Conservation (phyloP, 495 filamentous ascomycete genomes). For the Terfezia boudieri region DNA sequence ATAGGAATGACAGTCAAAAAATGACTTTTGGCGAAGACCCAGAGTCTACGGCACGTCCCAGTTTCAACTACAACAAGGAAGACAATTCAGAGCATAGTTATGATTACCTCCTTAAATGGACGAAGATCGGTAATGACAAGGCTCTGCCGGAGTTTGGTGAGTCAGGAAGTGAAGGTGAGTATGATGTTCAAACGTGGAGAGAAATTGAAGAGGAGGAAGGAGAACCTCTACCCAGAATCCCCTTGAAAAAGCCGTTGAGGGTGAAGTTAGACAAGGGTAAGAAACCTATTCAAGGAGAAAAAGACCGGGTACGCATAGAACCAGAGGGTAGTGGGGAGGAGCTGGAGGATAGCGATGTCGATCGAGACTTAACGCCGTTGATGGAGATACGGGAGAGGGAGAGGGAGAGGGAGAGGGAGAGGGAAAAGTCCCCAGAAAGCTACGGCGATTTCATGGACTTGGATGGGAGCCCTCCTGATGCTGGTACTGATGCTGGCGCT, state of each 20-base stretch:
- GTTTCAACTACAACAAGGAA: not conserved
- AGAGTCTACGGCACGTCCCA: conserved; percentile 5
- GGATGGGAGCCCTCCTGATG: too few species aligned
- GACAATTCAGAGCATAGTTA: conserved; percentile 10
- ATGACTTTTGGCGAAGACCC: conserved; percentile 6
- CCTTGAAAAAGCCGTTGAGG: too few species aligned
- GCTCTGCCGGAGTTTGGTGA: conserved; percentile 43
- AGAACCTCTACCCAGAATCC: not conserved
- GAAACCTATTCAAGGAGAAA: too few species aligned
- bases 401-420: not conserved
- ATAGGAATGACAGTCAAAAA: not conserved
- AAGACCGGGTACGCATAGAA: too few species aligned
- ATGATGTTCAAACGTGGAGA: conserved; percentile 33
- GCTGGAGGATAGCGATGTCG: too few species aligned
- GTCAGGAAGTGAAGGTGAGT: conserved; percentile 33
- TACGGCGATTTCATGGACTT: too few species aligned
- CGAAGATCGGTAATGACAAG: conserved; percentile 23
- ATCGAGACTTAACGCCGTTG: too few species aligned
- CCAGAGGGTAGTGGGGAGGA: too few species aligned
- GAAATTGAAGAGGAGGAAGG: conserved; percentile 38
- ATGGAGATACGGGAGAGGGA: not conserved
- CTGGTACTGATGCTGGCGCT: too few species aligned
- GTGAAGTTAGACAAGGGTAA: too few species aligned
- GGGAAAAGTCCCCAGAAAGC: not conserved
- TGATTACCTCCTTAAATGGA: conserved; percentile 17